These are phyloP conservation scores for Coriaria nepalensis DNA, from an alignment of 306 rosid genomes.

Conservation along the genomic window DNA sequence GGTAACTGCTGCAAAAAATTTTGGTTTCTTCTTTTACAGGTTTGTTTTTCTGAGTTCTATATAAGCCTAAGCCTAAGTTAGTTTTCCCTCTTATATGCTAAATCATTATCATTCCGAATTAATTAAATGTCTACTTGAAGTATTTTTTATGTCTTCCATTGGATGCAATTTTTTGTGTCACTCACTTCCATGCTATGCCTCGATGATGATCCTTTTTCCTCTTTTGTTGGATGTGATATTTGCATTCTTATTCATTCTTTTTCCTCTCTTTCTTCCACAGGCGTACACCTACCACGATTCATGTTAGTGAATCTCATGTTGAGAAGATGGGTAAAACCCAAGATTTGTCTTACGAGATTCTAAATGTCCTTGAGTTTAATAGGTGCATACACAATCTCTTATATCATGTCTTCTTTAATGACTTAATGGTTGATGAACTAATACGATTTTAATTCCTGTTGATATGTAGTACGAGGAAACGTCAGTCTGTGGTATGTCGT, in stretches of 20 bases:
- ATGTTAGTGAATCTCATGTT: conserved; percentile 84
- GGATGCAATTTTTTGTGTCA: too few relatives aligned
- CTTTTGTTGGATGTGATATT: too few relatives aligned
- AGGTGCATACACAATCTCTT: conserved; percentile 33
- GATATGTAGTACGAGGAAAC: conserved; percentile 74
- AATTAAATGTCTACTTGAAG: too few relatives aligned
- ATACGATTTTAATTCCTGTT: conserved; percentile 17
- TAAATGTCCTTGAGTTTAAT: conserved; percentile 91
- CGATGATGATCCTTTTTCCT: too few relatives aligned
- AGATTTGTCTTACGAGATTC: conserved; percentile 74
- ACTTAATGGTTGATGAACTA: conserved; percentile 7
- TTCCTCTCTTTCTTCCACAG: conserved; percentile 29
- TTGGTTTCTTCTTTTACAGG: conserved; percentile 98
- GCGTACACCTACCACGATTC: conserved; percentile 79
- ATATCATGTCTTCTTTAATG: neutral
- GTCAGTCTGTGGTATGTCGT: conserved; percentile 93
- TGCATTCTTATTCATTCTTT: too few relatives aligned
- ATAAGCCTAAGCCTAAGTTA: conserved; percentile 1
- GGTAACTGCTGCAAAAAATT: conserved; percentile 76
- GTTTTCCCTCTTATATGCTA: neutral
- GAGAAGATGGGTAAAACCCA: conserved; percentile 64
- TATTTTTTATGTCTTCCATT: too few relatives aligned
- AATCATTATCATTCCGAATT: too few relatives aligned
- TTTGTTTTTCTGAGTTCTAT: conserved; percentile 17
- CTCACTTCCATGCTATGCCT: too few relatives aligned